Conservation (phyloP, 208 protist genomes). For the Trypanosoma platydactyli region DNA sequence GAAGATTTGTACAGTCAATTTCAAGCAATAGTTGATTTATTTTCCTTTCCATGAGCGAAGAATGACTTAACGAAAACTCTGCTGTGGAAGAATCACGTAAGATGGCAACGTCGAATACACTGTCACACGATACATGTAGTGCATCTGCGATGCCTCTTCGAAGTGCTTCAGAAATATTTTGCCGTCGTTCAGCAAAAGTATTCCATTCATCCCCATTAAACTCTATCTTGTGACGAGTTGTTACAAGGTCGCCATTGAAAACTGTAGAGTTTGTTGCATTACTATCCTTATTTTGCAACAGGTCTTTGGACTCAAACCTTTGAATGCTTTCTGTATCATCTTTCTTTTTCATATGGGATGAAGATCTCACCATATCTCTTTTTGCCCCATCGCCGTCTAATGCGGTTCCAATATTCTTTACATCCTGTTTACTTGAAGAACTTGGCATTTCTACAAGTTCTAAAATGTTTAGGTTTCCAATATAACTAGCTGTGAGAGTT, state of each 20-base stretch:
- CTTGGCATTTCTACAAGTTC: too few species aligned
- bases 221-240: conserved; percentile 45
- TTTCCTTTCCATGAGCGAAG: conserved; percentile 1
- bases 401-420: neutral
- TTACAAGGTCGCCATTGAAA: conserved; percentile 18
- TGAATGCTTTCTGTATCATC: neutral
- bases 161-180: conserved; percentile 35
- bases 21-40: conserved; percentile 14
- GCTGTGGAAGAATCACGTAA: conserved; percentile 26
- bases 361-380: neutral
- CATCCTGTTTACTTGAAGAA: too few species aligned
- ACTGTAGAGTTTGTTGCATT: neutral
- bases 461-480: too few species aligned
- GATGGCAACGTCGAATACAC: conserved; percentile 38
- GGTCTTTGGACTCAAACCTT: neutral
- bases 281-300: neutral
- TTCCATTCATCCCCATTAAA: conserved; percentile 54
- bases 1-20: neutral
- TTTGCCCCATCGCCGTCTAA: neutral
- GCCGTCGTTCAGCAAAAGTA: conserved; percentile 25
- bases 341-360: neutral
- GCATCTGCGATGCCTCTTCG: conserved; percentile 29
- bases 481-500: too few species aligned
- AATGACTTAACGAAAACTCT: conserved; percentile 47
- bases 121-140: conserved; percentile 27